Conservation (phyloP, 2,329 filamentous ascomycete genomes). For the Neopestalotiopsis sp. region DNA sequence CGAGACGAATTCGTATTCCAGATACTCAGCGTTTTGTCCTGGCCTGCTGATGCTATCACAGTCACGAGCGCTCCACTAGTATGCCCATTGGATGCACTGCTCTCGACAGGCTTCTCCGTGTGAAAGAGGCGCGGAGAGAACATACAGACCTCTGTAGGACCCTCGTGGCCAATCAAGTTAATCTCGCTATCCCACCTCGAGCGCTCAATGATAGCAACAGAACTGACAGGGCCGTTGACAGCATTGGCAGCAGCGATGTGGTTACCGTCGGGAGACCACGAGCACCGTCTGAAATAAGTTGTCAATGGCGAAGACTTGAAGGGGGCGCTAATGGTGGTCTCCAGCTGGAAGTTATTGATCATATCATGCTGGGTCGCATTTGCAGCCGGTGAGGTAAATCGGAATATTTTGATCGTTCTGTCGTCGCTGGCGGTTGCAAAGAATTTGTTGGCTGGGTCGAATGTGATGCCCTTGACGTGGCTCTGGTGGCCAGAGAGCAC, state of each 20-base stretch:
- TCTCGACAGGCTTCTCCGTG: conserved; percentile 66
- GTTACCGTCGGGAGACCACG: conserved; percentile 96
- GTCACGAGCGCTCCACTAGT: conserved; percentile 69
- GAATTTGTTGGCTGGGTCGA: conserved; percentile 98
- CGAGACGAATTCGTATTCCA: conserved; percentile 97
- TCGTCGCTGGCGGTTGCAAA: conserved; percentile 98
- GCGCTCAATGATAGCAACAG: conserved; percentile 93
- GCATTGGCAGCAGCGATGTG: conserved; percentile 97
- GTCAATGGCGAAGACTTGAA: conserved; percentile 93
- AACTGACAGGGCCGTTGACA: conserved; percentile 95
- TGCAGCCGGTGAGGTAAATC: conserved; percentile 87
- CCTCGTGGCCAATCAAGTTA: conserved; percentile 96
- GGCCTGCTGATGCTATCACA: conserved; percentile 94
- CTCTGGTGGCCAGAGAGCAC: conserved; percentile 91
- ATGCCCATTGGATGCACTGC: conserved; percentile 53
- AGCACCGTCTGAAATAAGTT: conserved; percentile 94
- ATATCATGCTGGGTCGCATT: conserved; percentile 95
- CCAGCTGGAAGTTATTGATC: conserved; percentile 93
- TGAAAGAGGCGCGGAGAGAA: conserved; percentile 93
- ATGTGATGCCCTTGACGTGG: conserved; percentile 98
- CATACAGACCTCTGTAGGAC: conserved; percentile 94
- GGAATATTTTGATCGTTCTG: conserved; percentile 93
- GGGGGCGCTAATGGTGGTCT: conserved; percentile 82
- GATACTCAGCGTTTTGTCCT: conserved; percentile 93
- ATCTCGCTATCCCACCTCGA: conserved; percentile 95